Evolutionary conservation across 2,329 filamentous ascomycete genomes (phyloP), one percentile per base, ranked within the genome.

Genomic region (Epichloe uncinata): DNA sequence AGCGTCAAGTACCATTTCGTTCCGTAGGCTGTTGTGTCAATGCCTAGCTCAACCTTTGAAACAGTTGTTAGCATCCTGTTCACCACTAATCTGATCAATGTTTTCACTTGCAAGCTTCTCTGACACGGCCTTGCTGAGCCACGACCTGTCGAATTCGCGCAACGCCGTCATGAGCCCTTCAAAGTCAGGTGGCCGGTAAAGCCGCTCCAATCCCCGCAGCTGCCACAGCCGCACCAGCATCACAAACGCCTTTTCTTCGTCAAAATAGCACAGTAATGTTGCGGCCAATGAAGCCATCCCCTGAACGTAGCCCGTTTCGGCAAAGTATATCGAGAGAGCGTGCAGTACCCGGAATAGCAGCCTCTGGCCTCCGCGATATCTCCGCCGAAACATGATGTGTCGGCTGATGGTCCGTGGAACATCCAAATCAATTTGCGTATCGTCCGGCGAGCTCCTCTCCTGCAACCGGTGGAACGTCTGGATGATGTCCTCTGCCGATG

Each of bases 151-250:
- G 61, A 97, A 94, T 60, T 95, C 89, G 42, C 80, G 76, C 55
- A 98, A 71, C 11, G 89, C 87, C 47, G 82, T 79, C 81, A 97
- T 91, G 48, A 98, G 71, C 13, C 91, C 90, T 40, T 78, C 78
- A 65, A 97, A 97, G 0, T 88, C 90, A 18, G 41, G 44, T 9
- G 82, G 79, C 54, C 81, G 78, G 62, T 97, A 98, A 2, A 98
- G 76, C 43, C 82, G 78, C 58, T 90, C 87, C 12, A 98, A 73
- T 2, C 93, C 91, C 52, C 93, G 82, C 52, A 94, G 74, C 62
- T 88, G 81, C 88, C 91, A 98, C 61, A 98, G 74, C 22, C 93
- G 81, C n/a, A 94, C 90, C 49, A 97, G 72, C 93, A 98, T 97
- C 45, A 97, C 81, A 60, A 98, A 98, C 5, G 87, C 83, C 58